phyloP scores from a whole-genome alignment of 805 yeast genomes.

The Kuraishia borneana region DNA sequence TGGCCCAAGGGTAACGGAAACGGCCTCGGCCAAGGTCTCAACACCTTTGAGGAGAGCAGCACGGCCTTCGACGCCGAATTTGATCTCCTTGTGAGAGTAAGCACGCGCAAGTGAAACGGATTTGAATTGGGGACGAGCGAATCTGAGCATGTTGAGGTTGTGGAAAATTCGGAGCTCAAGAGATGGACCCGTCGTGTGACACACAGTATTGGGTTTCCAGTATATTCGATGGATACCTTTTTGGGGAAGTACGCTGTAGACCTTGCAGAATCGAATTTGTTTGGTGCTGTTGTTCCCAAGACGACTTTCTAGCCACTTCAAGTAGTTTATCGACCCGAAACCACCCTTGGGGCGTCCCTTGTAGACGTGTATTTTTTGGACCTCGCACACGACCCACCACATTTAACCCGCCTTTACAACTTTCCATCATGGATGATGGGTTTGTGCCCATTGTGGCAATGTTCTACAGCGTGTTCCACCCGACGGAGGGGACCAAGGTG shows the following conservation, averaged over 20 bases:
- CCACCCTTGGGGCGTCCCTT: no score
- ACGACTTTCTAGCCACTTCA: neutral
- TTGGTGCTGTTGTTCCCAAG: no score
- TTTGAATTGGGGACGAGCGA: slow-evolving; percentile 30
- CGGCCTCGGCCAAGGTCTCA: slow-evolving; percentile 91
- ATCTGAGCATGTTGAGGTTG: slow-evolving; percentile 39
- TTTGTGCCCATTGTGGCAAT: slow-evolving; percentile 83
- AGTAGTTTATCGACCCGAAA: no score
- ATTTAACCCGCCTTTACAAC: no score
- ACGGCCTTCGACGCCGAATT: slow-evolving; percentile 95
- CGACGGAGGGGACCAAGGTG: slow-evolving; percentile 90
- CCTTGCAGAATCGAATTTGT: no score
- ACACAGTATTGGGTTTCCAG: no score
- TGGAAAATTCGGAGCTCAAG: no score
- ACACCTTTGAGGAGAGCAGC: slow-evolving; percentile 92
- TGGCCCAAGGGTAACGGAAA: slow-evolving; percentile 93
- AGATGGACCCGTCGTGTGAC: no score
- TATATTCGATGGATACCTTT: no score
- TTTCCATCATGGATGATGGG: slow-evolving; percentile 41
- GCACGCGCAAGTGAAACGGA: slow-evolving; percentile 32
- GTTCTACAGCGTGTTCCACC: slow-evolving; percentile 88
- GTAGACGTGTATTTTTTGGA: no score
- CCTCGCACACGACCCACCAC: neutral
- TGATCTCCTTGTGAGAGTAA: slow-evolving; percentile 79
- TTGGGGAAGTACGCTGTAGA: no score